Evolutionary conservation across 2,329 filamentous ascomycete species (phyloP).

Genomic region (Apiospora marii): DNA sequence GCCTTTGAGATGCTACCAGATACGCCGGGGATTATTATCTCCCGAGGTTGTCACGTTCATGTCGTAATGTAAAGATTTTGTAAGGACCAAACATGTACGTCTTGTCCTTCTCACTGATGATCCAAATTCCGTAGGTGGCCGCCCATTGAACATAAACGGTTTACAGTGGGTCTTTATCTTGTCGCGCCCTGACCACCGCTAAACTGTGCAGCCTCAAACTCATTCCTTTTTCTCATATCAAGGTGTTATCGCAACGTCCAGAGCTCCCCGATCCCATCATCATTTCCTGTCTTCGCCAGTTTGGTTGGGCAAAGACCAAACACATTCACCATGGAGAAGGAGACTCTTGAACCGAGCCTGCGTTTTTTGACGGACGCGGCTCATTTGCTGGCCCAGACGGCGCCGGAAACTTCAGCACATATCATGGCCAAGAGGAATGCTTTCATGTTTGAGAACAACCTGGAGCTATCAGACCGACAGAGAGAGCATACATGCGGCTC

Average conservation of each 20-base stretch:
- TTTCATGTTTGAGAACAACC: slow-evolving; percentile 56
- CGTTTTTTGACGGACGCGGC: slow-evolving; percentile 65
- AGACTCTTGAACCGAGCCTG: slow-evolving; percentile 38
- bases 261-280: not conserved
- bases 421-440: slow-evolving; percentile 62
- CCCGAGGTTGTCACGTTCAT: not conserved
- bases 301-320: no score
- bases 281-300: not conserved
- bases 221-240: not conserved
- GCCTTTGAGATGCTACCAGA: not conserved
- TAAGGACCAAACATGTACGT: not conserved
- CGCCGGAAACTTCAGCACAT: slow-evolving; percentile 66
- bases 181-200: not conserved
- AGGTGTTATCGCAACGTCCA: not conserved
- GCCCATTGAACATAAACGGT: not conserved
- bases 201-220: not conserved
- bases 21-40: not conserved
- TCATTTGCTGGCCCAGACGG: slow-evolving; percentile 59
- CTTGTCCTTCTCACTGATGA: not conserved
- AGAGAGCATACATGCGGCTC: slow-evolving; percentile 63
- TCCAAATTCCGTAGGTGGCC: not conserved
- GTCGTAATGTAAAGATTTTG: not conserved
- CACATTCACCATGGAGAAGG: slow-evolving; percentile 20
- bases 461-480: slow-evolving; percentile 56
- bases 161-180: not conserved